Evolutionary conservation across 495 filamentous ascomycete genomes (phyloP), one percentile per base, ranked within the genome.

Genomic region (Baudoinia panamericana): DNA sequence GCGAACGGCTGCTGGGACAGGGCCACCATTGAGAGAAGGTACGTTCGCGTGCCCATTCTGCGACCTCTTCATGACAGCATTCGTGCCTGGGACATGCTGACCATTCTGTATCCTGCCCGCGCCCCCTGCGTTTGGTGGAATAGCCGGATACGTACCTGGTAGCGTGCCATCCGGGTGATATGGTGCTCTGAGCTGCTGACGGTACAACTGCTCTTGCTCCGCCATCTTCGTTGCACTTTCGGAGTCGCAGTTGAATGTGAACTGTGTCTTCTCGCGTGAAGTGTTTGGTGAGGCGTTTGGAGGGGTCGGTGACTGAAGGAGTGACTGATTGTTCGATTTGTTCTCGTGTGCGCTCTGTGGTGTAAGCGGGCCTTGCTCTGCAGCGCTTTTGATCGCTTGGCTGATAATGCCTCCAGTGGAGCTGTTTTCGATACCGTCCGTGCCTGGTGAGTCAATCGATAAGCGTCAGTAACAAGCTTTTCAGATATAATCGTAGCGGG

Each of bases 241-340:
- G 1, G 81, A 78, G 33, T 84, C 80, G 58, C 83, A 88, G 2
- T 80, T 90, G 57, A 95, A 95, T 12, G 86, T 93, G 52, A 95
- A 95, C 48, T 92, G 83, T 0, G 79, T 76, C 39, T 84, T 83
- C 9, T 74, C 70, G 17, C 73, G 65, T 21, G 68, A 74, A 2
- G 64, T 56, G 52, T 72, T 75, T n/a, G n/a, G n/a, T n/a, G n/a
- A n/a, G n/a, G n/a, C n/a, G 20, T 10, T 31, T 24, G 31, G 15
- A 5, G 36, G 6, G 35, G 15, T 25, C 13, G 47, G 36, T 10
- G 37, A 34, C 24, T 52, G 48, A 16, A 52, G 39, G 4, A 52
- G 48, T 2, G 71, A 68, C 13, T 70, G 30, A 17, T 27, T 24
- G 33, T 15, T 15, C 31, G 31, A 34, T 28, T 59, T 57, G 52